Conservation (phyloP, 148 eudicot species). For the Rhododendron kiyosumense region DNA sequence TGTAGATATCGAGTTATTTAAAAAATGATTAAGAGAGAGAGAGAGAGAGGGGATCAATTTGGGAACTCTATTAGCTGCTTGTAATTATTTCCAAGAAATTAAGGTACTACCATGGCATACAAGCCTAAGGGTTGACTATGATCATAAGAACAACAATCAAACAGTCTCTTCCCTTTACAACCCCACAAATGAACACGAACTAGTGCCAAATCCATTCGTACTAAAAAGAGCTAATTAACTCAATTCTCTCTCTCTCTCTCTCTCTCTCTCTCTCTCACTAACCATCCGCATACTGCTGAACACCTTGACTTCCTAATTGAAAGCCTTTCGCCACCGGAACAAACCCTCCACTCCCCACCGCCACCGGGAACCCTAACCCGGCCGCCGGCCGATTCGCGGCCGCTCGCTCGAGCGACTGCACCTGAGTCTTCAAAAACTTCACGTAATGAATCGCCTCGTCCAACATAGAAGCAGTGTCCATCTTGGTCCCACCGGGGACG, state of each 20-base stretch:
- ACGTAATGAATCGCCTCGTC: constrained; percentile 87
- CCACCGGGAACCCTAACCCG: constrained; percentile 42
- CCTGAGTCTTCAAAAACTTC: constrained; percentile 75
- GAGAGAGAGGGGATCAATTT: background rate
- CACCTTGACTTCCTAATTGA: constrained; percentile 1
- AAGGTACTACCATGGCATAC: background rate
- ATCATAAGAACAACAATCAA: background rate
- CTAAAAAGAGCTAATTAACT: background rate
- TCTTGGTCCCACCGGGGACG: constrained; percentile 86
- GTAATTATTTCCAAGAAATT: constrained; percentile 6
- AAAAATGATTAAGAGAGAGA: background rate
- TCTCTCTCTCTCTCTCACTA: background rate
- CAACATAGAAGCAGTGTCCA: constrained; percentile 91
- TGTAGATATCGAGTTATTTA: too few relatives aligned
- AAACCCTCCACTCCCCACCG: constrained; percentile 29
- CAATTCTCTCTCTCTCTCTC: background rate
- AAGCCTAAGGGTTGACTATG: background rate
- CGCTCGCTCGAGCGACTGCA: constrained; percentile 55
- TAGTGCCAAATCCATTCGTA: background rate
- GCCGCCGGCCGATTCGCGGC: constrained; percentile 29
- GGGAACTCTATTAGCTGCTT: background rate
- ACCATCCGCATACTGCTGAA: background rate
- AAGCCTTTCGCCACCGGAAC: background rate
- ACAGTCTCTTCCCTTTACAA: background rate
- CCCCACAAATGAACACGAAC: background rate